Conservation (phyloP, 495 filamentous ascomycete genomes). For the Penicillium angulare region DNA sequence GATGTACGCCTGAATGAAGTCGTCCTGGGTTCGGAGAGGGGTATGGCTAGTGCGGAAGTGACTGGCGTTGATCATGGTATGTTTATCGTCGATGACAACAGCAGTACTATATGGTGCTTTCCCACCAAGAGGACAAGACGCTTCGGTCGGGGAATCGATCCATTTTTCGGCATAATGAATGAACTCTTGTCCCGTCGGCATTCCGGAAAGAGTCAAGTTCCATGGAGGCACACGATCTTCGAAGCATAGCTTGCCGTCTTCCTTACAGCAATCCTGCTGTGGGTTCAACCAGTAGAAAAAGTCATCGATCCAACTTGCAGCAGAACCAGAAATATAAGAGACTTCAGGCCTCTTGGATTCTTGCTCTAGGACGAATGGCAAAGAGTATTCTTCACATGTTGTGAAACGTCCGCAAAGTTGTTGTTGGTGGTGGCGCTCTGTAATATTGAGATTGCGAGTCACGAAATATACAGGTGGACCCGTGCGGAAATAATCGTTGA, state of each 20-base stretch:
- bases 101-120: slow-evolving; percentile 84
- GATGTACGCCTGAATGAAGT: slow-evolving; percentile 88
- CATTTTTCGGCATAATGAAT: slow-evolving; percentile 79
- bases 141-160: slow-evolving; percentile 74
- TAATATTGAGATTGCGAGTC: slow-evolving; percentile 74
- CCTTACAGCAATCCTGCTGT: slow-evolving; percentile 75
- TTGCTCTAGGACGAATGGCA: slow-evolving; percentile 85
- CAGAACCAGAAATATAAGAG: slow-evolving; percentile 87
- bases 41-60: slow-evolving; percentile 92
- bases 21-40: slow-evolving; percentile 80
- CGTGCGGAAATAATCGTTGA: slow-evolving; percentile 85
- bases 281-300: slow-evolving; percentile 96
- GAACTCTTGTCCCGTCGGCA: slow-evolving; percentile 92
- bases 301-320: slow-evolving; percentile 96
- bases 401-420: slow-evolving; percentile 90
- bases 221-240: slow-evolving; percentile 69
- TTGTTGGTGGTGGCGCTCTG: slow-evolving; percentile 69
- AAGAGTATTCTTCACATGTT: slow-evolving; percentile 76
- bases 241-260: slow-evolving; percentile 71
- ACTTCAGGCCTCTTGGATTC: slow-evolving; percentile 88
- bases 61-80: slow-evolving; percentile 65
- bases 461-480: slow-evolving; percentile 98
- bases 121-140: slow-evolving; percentile 82
- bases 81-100: slow-evolving; percentile 69
- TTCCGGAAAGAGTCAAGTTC: slow-evolving; percentile 84